Conservation (phyloP, 495 filamentous ascomycete species). For the Pyronema omphalodes region DNA sequence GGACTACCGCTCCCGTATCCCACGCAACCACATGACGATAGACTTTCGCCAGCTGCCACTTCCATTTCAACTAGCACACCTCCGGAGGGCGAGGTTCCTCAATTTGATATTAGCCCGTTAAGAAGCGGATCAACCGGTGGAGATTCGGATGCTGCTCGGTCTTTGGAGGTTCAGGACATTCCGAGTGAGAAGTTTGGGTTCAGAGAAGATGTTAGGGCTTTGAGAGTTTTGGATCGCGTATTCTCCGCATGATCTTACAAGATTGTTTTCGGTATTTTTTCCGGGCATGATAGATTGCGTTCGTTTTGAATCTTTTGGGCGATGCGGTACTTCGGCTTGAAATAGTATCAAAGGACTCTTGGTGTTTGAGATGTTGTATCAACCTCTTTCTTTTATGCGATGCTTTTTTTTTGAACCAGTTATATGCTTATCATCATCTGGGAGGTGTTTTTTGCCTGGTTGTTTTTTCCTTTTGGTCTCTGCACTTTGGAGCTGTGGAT, state of each 20-base stretch:
- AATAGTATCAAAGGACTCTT: conserved; percentile 7
- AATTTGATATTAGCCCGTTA: conserved; percentile 18
- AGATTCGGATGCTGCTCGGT: conserved; percentile 24
- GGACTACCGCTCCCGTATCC: conserved; percentile 7
- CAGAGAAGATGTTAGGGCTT: conserved; percentile 45
- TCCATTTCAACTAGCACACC: conserved; percentile 23
- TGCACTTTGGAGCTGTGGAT: conserved; percentile 6
- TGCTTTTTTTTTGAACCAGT: conserved; percentile 7
- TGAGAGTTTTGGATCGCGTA: conserved; percentile 44
- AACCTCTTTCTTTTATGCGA: neutral
- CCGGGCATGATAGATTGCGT: conserved; percentile 9
- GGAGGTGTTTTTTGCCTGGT: conserved; percentile 13
- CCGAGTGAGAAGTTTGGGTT: conserved; percentile 45
- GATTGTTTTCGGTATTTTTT: conserved; percentile 7
- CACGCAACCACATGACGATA: conserved; percentile 26
- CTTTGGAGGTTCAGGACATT: conserved; percentile 40
- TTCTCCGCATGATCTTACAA: conserved; percentile 14
- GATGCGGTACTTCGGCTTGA: conserved; percentile 7
- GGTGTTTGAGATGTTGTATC: conserved; percentile 7
- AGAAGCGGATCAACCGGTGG: conserved; percentile 17
- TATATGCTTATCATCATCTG: conserved; percentile 12
- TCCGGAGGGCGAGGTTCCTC: conserved; percentile 13
- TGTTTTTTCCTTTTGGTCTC: conserved; percentile 10
- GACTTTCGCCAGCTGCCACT: conserved; percentile 27
- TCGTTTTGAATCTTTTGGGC: neutral